Conservation (phyloP, 345 rosid species). For the Salix suchowensis region DNA sequence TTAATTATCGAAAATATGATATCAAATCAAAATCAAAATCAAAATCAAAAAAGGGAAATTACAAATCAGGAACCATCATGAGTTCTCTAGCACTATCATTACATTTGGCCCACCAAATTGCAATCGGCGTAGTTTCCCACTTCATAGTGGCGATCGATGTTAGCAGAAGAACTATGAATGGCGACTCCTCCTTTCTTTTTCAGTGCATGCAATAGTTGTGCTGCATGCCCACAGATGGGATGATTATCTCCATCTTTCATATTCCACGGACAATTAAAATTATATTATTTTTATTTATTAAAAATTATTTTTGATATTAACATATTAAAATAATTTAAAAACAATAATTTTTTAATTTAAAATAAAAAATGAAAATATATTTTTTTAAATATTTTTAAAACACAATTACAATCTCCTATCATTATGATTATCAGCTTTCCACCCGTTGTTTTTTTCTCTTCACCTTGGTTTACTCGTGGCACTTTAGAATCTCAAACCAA, state of each 20-base stretch:
- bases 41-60: constrained; percentile 7
- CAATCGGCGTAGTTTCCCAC: background rate
- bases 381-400: too few species aligned
- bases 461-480: too few species aligned
- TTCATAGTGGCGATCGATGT: constrained; percentile 5
- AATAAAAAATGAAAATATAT: too few species aligned
- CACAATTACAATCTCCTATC: too few species aligned
- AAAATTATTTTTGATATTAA: too few species aligned
- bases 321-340: too few species aligned
- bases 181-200: background rate
- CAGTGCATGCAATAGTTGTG: background rate
- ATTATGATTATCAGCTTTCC: too few species aligned
- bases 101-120: constrained; percentile 26
- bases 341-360: too few species aligned
- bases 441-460: too few species aligned
- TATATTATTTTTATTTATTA: too few species aligned
- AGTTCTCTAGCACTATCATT: constrained; percentile 26
- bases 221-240: background rate
- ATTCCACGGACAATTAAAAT: background rate
- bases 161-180: background rate
- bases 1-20: constrained; percentile 3
- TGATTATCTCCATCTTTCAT: background rate
- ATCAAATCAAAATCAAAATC: constrained; percentile 9
- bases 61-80: constrained; percentile 23
- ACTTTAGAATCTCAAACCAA: too few species aligned